Conservation (phyloP, 495 filamentous ascomycete genomes). For the Hypoxylon intermedium region DNA sequence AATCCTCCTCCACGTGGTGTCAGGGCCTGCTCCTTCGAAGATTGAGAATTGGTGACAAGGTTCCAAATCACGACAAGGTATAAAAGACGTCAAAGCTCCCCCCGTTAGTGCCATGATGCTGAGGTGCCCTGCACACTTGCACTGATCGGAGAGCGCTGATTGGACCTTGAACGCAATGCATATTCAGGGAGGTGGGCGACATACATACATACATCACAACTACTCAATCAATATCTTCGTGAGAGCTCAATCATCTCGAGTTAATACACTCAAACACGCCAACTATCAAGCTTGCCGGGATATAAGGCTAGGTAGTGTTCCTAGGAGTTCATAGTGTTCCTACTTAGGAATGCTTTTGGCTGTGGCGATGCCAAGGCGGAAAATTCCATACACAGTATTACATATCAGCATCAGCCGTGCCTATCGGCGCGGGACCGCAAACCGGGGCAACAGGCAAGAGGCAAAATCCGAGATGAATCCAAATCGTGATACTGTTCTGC, state of each 20-base stretch:
- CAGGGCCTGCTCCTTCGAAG: background rate
- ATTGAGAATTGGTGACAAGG: background rate
- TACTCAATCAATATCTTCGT: too few species aligned
- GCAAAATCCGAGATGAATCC: conserved; percentile 14
- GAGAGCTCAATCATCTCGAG: too few species aligned
- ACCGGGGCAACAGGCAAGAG: conserved; percentile 5
- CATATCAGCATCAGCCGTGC: conserved; percentile 22
- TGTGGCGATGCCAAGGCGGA: conserved; percentile 21
- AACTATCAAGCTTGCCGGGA: background rate
- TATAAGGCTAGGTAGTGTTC: background rate
- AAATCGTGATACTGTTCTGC: background rate
- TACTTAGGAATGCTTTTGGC: conserved; percentile 8
- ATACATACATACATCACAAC: too few species aligned
- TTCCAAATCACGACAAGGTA: background rate
- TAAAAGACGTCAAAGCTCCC: conserved; percentile 12
- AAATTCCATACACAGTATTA: conserved; percentile 21
- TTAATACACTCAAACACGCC: too few species aligned
- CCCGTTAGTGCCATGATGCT: conserved; percentile 5
- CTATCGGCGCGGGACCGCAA: conserved; percentile 2
- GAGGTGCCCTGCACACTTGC: conserved; percentile 17
- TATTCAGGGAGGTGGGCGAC: too few species aligned
- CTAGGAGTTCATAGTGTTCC: background rate
- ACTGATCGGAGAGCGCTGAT: conserved; percentile 29
- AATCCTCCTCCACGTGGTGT: conserved; percentile 5
- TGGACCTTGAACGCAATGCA: too few species aligned